Base-by-base conservation (phyloP, 129 eudicot genomes). In the Flaveria trinervia region DNA sequence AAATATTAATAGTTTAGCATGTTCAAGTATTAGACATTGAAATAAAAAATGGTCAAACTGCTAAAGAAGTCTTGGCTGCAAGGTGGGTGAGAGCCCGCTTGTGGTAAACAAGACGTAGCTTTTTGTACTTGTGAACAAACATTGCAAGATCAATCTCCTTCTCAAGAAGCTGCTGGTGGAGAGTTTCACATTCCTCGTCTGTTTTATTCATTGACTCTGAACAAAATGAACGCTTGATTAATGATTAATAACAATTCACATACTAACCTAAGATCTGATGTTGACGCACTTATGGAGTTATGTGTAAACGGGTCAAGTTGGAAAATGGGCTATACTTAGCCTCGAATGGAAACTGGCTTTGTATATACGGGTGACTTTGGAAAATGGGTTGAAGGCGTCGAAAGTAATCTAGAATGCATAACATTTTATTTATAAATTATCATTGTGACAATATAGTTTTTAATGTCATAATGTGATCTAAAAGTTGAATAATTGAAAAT, bases 111-210 rank as follows among this genome's bases (percentile, higher is more conserved):
- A 74, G 46, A 1, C 98, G 90, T 49, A 90, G 70, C 74, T 80
- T 85, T 87, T 93, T 93, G 86, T 90, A 90, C 77, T 90, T 93
- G 73, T 90, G 96, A 44, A 87, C 86, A 45, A 93, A 93, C 6
- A 84, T 72, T 4, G 82, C 77, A 39, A 88, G 84, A 77, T 87
- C 97, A 30, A 89, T 90, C 71, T 93, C 98, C 66, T 85, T 67
- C 39, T 85, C 88, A 65, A 93, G 97, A 75, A 90, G 96, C 85
- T 88, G 97, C 76, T 78, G 80, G 73, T 90, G 92, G 13, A 93
- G 96, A 17, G 65, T 73, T 74, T 93, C 98, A 9, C 97, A 93
- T 81, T 93, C 98, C 81, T 88, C 95, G 0, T 93, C 98, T 0
- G 88, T 86, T 80, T 80, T 67, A 82, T 83, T 81, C 91, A 93